phyloP scores from a whole-genome alignment of 2,329 filamentous ascomycete species.

The Trichoderma atrobrunneum region DNA sequence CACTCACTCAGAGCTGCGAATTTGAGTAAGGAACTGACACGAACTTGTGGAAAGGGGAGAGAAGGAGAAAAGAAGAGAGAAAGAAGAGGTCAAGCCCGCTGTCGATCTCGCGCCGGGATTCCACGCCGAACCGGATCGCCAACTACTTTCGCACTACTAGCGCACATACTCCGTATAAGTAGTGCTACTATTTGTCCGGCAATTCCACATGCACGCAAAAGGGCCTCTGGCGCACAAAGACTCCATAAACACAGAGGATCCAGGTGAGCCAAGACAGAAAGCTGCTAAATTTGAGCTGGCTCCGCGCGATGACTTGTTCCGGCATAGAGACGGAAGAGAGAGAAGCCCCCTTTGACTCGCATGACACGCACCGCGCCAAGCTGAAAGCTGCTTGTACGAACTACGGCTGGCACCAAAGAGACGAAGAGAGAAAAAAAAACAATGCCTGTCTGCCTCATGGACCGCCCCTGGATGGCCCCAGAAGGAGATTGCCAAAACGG shows the following conservation, averaged over 20 bases:
- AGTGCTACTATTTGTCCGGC: neutral
- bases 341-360: conserved; percentile 1
- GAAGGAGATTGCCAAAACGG: neutral
- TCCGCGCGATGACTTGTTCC: neutral
- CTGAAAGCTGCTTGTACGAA: neutral
- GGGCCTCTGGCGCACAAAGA: neutral
- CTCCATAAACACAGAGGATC: neutral
- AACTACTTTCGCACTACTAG: neutral
- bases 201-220: neutral
- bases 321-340: neutral
- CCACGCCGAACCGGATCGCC: conserved; percentile 6
- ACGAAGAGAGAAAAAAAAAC: neutral
- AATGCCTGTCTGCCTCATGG: conserved; percentile 10
- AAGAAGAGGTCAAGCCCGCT: neutral
- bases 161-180: neutral
- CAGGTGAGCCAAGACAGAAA: neutral
- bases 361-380: conserved; percentile 3
- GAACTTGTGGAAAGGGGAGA: neutral
- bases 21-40: neutral
- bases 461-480: conserved; percentile 7
- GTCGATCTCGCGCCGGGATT: neutral
- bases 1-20: neutral
- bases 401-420: neutral
- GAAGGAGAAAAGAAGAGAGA: neutral
- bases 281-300: neutral